phyloP scores from a whole-genome alignment of 352 stramenopile species.

The Globisporangium cederbergense region DNA sequence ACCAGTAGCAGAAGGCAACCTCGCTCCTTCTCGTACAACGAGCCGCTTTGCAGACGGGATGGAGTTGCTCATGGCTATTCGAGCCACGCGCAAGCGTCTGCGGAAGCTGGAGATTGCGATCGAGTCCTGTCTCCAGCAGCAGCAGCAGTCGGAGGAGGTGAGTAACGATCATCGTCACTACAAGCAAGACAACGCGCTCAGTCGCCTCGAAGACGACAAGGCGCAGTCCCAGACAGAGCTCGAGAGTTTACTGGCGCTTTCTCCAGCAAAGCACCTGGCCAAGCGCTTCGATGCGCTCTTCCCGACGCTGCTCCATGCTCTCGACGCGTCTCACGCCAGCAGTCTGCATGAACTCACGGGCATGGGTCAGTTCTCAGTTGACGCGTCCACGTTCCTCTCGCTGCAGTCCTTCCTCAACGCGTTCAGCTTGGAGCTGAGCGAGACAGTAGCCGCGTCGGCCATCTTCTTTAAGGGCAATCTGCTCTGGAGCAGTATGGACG shows the following conservation, averaged over 20 bases:
- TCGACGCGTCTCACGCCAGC: conserved; percentile 32
- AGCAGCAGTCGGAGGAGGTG: conserved; percentile 16
- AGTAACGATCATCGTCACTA: background rate
- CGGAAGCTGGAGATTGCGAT: conserved; percentile 40
- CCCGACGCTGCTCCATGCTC: conserved; percentile 32
- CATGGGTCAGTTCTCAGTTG: conserved; percentile 46
- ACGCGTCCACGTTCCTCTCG: conserved; percentile 41
- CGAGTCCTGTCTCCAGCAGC: conserved; percentile 18
- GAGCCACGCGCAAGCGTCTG: conserved; percentile 29
- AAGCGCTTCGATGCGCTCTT: conserved; percentile 32
- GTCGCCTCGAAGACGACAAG: conserved; percentile 8
- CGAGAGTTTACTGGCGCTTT: conserved; percentile 24
- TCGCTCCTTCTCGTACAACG: background rate
- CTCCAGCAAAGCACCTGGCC: conserved; percentile 26
- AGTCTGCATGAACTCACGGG: conserved; percentile 43
- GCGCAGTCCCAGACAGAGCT: conserved; percentile 24
- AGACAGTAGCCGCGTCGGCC: conserved; percentile 18
- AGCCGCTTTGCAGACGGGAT: conserved; percentile 34
- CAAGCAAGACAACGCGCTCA: background rate
- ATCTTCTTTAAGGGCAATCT: conserved; percentile 58
- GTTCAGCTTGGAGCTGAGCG: conserved; percentile 23
- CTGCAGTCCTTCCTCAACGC: conserved; percentile 53
- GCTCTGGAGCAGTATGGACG: conserved; percentile 45
- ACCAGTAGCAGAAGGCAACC: background rate
- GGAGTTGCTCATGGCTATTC: conserved; percentile 43